Base-by-base conservation (phyloP, 192 early-diverging fungal genomes). In the Thamnidium elegans region DNA sequence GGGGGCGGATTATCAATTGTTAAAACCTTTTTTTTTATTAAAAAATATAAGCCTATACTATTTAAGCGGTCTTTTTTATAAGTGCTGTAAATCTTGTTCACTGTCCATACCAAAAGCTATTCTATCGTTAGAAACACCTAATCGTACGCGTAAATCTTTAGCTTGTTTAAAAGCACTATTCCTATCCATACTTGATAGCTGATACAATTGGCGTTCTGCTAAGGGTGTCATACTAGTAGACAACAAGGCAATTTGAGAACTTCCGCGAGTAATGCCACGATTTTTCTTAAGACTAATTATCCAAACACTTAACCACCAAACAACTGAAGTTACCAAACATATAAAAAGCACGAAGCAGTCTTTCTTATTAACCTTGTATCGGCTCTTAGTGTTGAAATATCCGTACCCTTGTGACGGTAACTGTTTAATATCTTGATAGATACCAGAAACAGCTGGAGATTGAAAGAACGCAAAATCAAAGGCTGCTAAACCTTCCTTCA, bases 271-370 rank as follows among this genome's bases (percentile, higher is more conserved):
- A 13, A 59, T 4, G 21, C 39, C 19, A 15, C 43, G n/a, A 13
- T 21, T 59, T 43, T 45, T 39, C 13, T 21, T 59, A 19, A 44
- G 21, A 23, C 58, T 45, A 23, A 10, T 44, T 7, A 44, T 7
- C 58, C 58, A 59, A 45, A 59, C 13, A 1, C 13, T 21, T 20
- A 59, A 1, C 58, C 58, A 59, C 42, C 36, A 45, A n/a, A 59
- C 2, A 6, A 13, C 21, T 3, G 58, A 36, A 26, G 43, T 23
- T 13, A 59, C 4, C 21, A 59, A 13, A 4, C 32, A 11, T 7
- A 59, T 1, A 6, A 19, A 59, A 7, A 59, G 39, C 3, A 59
- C 10, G 4, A 13, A 48, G 13, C 6, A n/a, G 4, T 5, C 8
- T 4, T 13, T 9, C 46, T 9, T 48, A 6, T 48, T 9, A 13